Evolutionary conservation across 2,329 filamentous ascomycete species (phyloP).

Genomic region (Pseudogymnoascus sp.): DNA sequence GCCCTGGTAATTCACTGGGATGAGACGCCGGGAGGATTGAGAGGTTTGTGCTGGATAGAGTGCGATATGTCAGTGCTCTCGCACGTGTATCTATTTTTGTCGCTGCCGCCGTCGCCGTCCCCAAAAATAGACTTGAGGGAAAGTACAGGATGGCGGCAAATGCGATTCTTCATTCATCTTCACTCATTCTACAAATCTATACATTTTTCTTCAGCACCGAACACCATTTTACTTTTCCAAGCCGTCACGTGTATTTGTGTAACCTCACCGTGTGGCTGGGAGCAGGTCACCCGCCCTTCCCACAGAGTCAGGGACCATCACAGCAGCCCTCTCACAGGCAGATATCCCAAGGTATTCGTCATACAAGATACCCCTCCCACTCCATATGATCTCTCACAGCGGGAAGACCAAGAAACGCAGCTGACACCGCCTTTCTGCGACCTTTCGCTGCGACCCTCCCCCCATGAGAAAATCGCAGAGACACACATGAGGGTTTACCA

Average conservation of each 20-base stretch:
- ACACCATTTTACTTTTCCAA: not conserved
- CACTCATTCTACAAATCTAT: not conserved
- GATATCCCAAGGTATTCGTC: not conserved
- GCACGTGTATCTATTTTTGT: not conserved
- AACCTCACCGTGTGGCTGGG: not conserved
- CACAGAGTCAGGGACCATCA: not conserved
- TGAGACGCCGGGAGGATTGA: not conserved
- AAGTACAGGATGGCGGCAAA: not conserved
- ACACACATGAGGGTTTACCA: not conserved
- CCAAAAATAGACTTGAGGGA: not conserved
- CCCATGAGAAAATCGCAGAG: not conserved
- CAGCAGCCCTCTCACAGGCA: not conserved
- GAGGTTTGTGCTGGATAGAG: not conserved
- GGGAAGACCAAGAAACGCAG: not conserved
- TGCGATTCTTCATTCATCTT: not conserved
- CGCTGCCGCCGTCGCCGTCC: too few species aligned
- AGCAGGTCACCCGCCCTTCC: not conserved
- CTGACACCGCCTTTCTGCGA: slow-evolving; percentile 1
- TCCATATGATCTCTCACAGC: not conserved
- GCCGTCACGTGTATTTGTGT: not conserved
- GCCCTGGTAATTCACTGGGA: not conserved
- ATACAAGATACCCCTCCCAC: not conserved
- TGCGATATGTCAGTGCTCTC: not conserved
- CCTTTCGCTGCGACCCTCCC: not conserved
- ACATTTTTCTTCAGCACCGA: not conserved